Base-by-base conservation (phyloP, 495 filamentous ascomycete genomes). In the Penicillium argentinense region DNA sequence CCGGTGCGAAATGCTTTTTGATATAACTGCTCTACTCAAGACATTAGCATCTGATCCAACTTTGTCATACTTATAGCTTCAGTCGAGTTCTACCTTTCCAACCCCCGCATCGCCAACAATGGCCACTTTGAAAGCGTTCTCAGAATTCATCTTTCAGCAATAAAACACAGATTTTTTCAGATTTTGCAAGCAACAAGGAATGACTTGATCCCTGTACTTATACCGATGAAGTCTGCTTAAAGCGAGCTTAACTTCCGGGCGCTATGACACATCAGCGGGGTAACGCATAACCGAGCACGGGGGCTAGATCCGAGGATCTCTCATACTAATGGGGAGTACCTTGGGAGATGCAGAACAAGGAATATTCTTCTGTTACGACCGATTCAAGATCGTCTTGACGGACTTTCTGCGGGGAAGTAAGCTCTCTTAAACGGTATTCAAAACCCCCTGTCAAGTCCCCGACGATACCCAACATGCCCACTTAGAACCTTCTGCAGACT, bases 1-100 rank as follows among this genome's bases (percentile, higher is more conserved):
- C 33, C 33, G 33, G 17, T 21, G 33, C 18, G 33, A 36, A 36
- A 14, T 36, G 33, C 33, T 36, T 36, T 36, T 36, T 18, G 33
- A 36, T 36, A 18, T 36, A 36, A 18, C 33, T 36, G 17, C 33
- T 36, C 33, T 36, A 36, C 17, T 9, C 9, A 3, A 21, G 21
- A 19, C 9, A 18, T 36, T 9, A 36, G 21, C n/a, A 36, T 36
- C 8, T 36, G 16, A 5, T 19, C 33, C 16, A 12, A 36, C 12
- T n/a, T n/a, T n/a, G 17, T 21, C n/a, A 21, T 18, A 36, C 16
- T 19, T 21, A 36, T 21, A 19, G 33, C 16, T 36, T 18, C 21
- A n/a, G 17, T 12, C 7, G 33, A 8, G 16, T 36, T 18, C 33
- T 36, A 36, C 33, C 33, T 36, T 36, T 16, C 33, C 33, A 36